Conservation (phyloP, 176 grass and related monocot genomes). For the Zea luxurians region DNA sequence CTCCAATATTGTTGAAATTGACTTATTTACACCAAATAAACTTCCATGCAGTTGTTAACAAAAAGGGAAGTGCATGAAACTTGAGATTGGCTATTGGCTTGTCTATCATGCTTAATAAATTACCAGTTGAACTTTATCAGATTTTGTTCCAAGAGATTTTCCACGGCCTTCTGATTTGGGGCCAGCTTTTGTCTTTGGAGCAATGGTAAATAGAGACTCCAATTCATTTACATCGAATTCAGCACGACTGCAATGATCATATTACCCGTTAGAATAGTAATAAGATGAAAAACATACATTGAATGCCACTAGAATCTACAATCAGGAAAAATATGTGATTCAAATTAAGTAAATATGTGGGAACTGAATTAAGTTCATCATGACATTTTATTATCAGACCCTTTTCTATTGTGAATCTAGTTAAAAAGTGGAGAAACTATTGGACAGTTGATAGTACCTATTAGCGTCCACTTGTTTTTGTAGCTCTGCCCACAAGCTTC, state of each 20-base stretch:
- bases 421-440: conserved; percentile 23
- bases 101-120: conserved; percentile 20
- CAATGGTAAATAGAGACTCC: conserved; percentile 73
- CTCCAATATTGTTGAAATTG: conserved; percentile 4
- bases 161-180: conserved; percentile 57
- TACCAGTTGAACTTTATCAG: conserved; percentile 96
- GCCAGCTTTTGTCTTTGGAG: conserved; percentile 63
- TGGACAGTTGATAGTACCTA: conserved; percentile 52
- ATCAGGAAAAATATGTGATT: not conserved
- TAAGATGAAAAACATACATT: conserved; percentile 19
- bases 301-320: conserved; percentile 3
- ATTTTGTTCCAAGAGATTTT: conserved; percentile 77
- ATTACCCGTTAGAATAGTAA: conserved; percentile 36
- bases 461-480: conserved; percentile 74
- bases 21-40: conserved; percentile 20
- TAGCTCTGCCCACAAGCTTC: conserved; percentile 93
- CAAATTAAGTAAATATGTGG: not conserved
- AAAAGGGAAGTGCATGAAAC: conserved; percentile 14
- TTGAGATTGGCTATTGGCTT: conserved; percentile 2
- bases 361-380: not conserved
- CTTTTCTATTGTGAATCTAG: conserved; percentile 11
- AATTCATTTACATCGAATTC: conserved; percentile 90
- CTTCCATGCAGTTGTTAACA: conserved; percentile 16
- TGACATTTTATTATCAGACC: not conserved
- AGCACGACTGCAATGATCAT: conserved; percentile 56